Base-by-base conservation (phyloP, 1,284 basidiomycete genomes). In the Kalmanozyma brasiliensis region DNA sequence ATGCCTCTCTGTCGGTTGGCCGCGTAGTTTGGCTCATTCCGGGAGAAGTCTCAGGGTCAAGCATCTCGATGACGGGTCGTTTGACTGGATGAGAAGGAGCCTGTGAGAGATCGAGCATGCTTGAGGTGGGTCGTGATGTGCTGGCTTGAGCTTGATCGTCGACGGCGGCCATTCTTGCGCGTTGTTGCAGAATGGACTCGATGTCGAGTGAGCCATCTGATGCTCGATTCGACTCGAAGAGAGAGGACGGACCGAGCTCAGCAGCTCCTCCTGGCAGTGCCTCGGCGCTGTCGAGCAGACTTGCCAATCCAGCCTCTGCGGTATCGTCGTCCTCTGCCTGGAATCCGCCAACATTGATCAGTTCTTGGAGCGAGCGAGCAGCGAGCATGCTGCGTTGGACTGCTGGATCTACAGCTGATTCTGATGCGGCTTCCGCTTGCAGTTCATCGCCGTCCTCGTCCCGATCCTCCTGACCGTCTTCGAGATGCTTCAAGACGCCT, bases 151-250 rank as follows among this genome's bases (percentile, higher is more conserved):
- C 20, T n/a, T 37, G 32, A 1, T 49, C 38, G 6, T 55, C 51
- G 41, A 35, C 6, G 2, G 62, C 33, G 17, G 58, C 55, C 38
- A 65, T 49, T 32, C 24, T 45, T 4, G 62, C 68, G 10, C 68
- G 61, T 29, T 66, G 62, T 14, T 65, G 49, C 9, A 71, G 68
- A 34, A 71, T 63, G 23, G 45, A 45, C 33, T 66, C 57, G 36
- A 71, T 65, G 41, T 71, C 53, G 24, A 71, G 49, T 10, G 62
- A 47, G 30, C 68, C 68, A 32, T 71, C 62, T 14, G 49, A 29
- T 34, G 45, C 47, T 20, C 55, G 53, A 46, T 58, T 48, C 19
- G 57, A 53, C 30, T 58, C 58, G 24, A 71, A 71, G 22, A 71
- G 62, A 8, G 68, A 51, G 7, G 62, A 71, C 4, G 68, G 68